These are phyloP conservation scores for Neolecta irregularis DNA, from an alignment of 1,139 yeast genomes.

Conservation along the genomic window DNA sequence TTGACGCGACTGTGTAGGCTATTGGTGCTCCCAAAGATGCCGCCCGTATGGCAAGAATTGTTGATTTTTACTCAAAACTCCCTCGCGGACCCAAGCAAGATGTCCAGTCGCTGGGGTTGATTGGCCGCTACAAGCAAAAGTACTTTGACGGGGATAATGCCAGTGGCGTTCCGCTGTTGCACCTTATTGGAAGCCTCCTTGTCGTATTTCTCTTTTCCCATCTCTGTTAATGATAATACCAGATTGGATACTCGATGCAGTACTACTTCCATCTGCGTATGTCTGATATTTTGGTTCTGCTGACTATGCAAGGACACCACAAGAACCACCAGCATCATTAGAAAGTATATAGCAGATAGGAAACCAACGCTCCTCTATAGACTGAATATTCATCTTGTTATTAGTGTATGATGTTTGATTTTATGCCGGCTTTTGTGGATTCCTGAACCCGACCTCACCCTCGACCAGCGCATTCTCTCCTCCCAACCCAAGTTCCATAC, in stretches of 20 bases:
- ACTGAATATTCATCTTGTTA: too few relatives aligned
- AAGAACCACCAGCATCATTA: too few relatives aligned
- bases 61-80: constrained; percentile 83
- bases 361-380: too few relatives aligned
- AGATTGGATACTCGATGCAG: constrained; percentile 1
- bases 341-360: too few relatives aligned
- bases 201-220: neutral
- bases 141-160: constrained; percentile 55
- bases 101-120: neutral
- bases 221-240: neutral
- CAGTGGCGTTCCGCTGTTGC: constrained; percentile 47
- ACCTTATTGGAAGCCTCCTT: constrained; percentile 9
- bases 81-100: constrained; percentile 64
- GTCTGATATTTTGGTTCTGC: too few relatives aligned
- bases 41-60: constrained; percentile 90
- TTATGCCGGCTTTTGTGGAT: too few relatives aligned
- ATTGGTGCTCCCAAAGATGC: constrained; percentile 92
- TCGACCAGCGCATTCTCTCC: too few relatives aligned
- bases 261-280: constrained; percentile 36
- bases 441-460: too few relatives aligned
- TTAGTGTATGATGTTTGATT: too few relatives aligned
- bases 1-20: constrained; percentile 34
- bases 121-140: constrained; percentile 52
- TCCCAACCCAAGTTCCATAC: too few relatives aligned
- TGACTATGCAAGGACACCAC: too few relatives aligned